phyloP scores from a whole-genome alignment of 352 stramenopile species.

The Phytophthora kernoviae region DNA sequence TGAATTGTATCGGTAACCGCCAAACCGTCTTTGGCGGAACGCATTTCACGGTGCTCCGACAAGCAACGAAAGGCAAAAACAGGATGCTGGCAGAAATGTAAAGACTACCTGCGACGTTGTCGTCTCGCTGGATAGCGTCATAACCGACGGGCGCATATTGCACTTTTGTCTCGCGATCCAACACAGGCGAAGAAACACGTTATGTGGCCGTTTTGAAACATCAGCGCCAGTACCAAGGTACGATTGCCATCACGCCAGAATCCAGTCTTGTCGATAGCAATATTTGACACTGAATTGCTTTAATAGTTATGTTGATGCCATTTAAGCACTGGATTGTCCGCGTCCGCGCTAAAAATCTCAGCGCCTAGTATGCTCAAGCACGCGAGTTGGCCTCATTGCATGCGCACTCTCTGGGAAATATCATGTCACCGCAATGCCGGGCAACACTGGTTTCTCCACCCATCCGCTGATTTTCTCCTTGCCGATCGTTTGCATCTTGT shows the following conservation, averaged over 20 bases:
- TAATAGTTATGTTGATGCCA: too few relatives aligned
- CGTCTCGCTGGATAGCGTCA: too few relatives aligned
- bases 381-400: constrained; percentile 1
- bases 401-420: constrained; percentile 8
- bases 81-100: too few relatives aligned
- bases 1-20: too few relatives aligned
- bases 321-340: neutral
- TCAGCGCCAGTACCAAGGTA: neutral
- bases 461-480: constrained; percentile 17
- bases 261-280: neutral
- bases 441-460: neutral
- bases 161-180: too few relatives aligned
- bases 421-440: constrained; percentile 17
- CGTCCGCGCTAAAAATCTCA: constrained; percentile 20
- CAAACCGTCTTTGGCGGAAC: neutral
- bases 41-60: neutral
- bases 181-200: neutral
- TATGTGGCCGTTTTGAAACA: neutral
- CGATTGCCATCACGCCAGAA: constrained; percentile 20
- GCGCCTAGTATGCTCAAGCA: neutral
- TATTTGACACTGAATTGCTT: neutral
- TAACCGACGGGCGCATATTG: too few relatives aligned
- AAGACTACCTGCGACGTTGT: too few relatives aligned
- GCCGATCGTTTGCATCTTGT: neutral
- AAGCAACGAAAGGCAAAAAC: too few relatives aligned